These are phyloP conservation scores for Neofusicoccum parvum DNA, from an alignment of 2,329 filamentous ascomycete species.

Conservation along the genomic window DNA sequence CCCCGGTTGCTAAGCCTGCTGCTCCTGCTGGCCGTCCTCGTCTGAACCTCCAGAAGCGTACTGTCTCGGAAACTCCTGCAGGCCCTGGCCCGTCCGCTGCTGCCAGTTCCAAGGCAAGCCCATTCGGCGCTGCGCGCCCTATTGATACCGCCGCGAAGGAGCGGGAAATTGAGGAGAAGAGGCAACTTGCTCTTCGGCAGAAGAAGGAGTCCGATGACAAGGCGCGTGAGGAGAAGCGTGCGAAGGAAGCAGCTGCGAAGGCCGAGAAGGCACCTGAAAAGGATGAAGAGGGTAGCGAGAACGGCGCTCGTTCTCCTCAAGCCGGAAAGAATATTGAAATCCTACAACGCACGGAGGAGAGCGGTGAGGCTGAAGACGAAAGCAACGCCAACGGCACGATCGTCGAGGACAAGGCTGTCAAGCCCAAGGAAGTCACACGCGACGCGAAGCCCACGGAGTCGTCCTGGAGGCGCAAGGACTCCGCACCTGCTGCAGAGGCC, in stretches of 20 bases:
- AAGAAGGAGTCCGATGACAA: conserved; percentile 89
- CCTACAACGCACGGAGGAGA: conserved; percentile 49
- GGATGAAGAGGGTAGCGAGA: conserved; percentile 30
- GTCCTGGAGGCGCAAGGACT: conserved; percentile 44
- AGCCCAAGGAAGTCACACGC: conserved; percentile 57
- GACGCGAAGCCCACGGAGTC: conserved; percentile 45
- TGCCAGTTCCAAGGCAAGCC: conserved; percentile 79
- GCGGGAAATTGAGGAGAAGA: conserved; percentile 87
- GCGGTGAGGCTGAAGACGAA: conserved; percentile 34
- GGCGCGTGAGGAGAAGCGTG: conserved; percentile 68
- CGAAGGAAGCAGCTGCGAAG: conserved; percentile 59
- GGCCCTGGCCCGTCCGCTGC: conserved; percentile 44
- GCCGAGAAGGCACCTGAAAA: conserved; percentile 58
- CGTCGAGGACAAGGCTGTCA: conserved; percentile 55
- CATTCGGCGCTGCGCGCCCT: conserved; percentile 89
- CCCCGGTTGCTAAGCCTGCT: conserved; percentile 65
- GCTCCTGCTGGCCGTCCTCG: conserved; percentile 70
- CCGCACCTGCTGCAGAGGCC: conserved; percentile 33
- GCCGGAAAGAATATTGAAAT: conserved; percentile 56
- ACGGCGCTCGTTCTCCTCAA: conserved; percentile 35
- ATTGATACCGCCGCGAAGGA: conserved; percentile 92
- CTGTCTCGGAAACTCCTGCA: conserved; percentile 73
- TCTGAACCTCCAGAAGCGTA: conserved; percentile 88
- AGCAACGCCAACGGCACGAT: conserved; percentile 52
- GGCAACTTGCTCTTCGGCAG: conserved; percentile 70